Evolutionary conservation across 2,329 filamentous ascomycete genomes (phyloP), one percentile per base, ranked within the genome.

Genomic region (Teratosphaeria viscida): DNA sequence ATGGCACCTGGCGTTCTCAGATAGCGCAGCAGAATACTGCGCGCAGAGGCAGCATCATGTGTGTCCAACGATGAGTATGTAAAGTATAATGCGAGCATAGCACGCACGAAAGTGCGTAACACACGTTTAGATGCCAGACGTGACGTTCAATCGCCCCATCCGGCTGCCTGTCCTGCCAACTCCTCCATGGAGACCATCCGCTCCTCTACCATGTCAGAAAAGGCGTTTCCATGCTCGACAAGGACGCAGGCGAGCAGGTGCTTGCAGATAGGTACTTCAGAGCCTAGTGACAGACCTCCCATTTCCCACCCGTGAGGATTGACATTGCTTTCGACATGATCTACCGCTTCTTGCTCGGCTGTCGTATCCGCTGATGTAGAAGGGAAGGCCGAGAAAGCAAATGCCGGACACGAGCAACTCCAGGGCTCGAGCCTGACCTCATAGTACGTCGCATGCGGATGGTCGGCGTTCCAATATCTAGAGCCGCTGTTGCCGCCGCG

Each of bases 361-460:
- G n/a, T 23, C 43, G 43, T 5, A 16, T 49, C 43, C 16, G 37
- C 5, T 5, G n/a, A 23, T 4, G 27, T 37, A 26, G 49, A 72
- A 2, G 76, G 72, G 66, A 91, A 92, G 2, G 86, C 82, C 23
- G 86, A 79, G 63, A 95, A 86, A 0, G 87, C 81, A 73, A 97
- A 97, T 1, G 85, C 86, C 3, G 91, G 87, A 76, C 94, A 99
- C 1, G 85, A 89, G 74, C 94, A 99, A 72, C 88, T 91, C 94
- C 94, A 97, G 1, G 87, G 84, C 0, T 73, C 67, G 1, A 92
- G 79, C 10, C 86, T 83, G 16, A 97, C 88, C 66, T 89, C 78
- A 74, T 96, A 95, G 74, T 95, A 92, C 56, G 59, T 64, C 55
- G 62, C 57, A 37, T 64, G 60, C 70, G 68, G 43, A 72, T 72